Base-by-base conservation (phyloP, 78 protist genomes). In the slime mould (Dictyostelium discoideum) region DNA sequence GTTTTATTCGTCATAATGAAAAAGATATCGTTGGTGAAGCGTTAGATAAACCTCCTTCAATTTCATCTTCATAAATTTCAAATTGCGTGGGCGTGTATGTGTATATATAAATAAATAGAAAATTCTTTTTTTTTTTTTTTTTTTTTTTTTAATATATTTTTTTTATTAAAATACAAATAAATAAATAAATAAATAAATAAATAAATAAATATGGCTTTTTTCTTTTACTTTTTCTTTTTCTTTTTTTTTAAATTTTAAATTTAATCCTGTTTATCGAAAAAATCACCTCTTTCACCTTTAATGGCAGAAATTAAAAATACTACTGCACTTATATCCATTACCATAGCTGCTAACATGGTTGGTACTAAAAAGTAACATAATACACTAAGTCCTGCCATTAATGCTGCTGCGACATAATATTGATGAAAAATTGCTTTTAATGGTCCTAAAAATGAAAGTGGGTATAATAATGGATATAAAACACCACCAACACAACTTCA, bases 371-470 rank as follows among this genome's bases (percentile, higher is more conserved):
- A 90, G 29, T 67, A 82, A 44, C 65, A 44, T 2, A 82, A 16
- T n/a, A 82, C 76, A 32, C 89, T 82, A 20, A 90, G 65, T 13
- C 67, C 76, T 3, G 22, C 44, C n/a, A 63, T 44, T 32, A 80
- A n/a, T n/a, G 57, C 50, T 4, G 72, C 82, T 18, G 95, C 87
- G 5, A 82, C 81, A 48, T 26, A 73, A 72, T 72, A 90, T 29
- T 90, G 95, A 81, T 90, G 95, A n/a, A 90, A 90, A n/a, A 82
- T 67, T 73, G 88, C 95, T 90, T 44, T 40, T 54, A 90, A 72
- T 20, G 80, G 81, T 10, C 95, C 95, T 72, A 90, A 69, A 65
- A 63, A 90, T 73, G 46, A 65, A 39, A 90, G 11, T 60, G 89
- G 89, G 72, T 86, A 90, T 48, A 82, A 83, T 13, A 90, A 82